A percentile compares a stretch with the other conserved stretches of the same genome.
Evolutionary conservation across 164 flowering plant genomes (phyloP).

Genomic region (Sextonia rubra): DNA sequence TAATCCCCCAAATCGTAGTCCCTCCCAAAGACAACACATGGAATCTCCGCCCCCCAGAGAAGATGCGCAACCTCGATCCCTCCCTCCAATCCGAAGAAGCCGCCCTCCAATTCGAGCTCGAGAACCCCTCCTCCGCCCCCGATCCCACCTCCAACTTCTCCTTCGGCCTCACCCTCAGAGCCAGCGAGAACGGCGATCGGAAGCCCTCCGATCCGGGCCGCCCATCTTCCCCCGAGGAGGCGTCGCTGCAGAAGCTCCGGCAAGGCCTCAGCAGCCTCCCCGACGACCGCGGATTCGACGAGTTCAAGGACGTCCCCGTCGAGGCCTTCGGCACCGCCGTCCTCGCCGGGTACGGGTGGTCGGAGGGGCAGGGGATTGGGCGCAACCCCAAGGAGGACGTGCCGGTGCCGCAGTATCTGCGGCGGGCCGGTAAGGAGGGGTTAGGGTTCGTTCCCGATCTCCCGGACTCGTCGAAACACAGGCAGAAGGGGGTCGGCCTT

Average conservation of each 20-base stretch:
- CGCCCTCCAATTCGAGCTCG: slow-evolving; percentile 41
- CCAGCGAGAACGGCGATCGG: not conserved
- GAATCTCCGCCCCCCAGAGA: slow-evolving; percentile 31
- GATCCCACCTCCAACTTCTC: slow-evolving; percentile 20
- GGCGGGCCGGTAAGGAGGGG: slow-evolving; percentile 39
- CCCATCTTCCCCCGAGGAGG: slow-evolving; percentile 18
- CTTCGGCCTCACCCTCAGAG: slow-evolving; percentile 47
- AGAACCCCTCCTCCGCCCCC: slow-evolving; percentile 19
- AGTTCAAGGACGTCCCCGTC: slow-evolving; percentile 52
- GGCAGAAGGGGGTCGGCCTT: slow-evolving; percentile 4
- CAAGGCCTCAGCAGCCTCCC: slow-evolving; percentile 52
- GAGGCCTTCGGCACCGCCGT: slow-evolving; percentile 75
- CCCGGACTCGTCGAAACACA: slow-evolving; percentile 12
- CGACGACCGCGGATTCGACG: slow-evolving; percentile 53
- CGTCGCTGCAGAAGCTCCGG: slow-evolving; percentile 44
- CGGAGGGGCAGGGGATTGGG: slow-evolving; percentile 68
- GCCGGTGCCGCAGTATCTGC: slow-evolving; percentile 34
- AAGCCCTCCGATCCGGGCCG: not conserved
- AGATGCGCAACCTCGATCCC: slow-evolving; percentile 59
- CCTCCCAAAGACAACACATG: slow-evolving; percentile 57
- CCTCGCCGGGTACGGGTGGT: slow-evolving; percentile 76
- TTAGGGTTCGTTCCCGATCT: slow-evolving; percentile 37
- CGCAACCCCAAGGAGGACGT: slow-evolving; percentile 60
- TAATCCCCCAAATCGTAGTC: slow-evolving; percentile 23
- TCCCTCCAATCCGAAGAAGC: slow-evolving; percentile 12